A percentile compares a stretch with the other conserved stretches of the same genome.
Conservation (phyloP, 2,329 filamentous ascomycete species). For the Hypoxylon sp. region DNA sequence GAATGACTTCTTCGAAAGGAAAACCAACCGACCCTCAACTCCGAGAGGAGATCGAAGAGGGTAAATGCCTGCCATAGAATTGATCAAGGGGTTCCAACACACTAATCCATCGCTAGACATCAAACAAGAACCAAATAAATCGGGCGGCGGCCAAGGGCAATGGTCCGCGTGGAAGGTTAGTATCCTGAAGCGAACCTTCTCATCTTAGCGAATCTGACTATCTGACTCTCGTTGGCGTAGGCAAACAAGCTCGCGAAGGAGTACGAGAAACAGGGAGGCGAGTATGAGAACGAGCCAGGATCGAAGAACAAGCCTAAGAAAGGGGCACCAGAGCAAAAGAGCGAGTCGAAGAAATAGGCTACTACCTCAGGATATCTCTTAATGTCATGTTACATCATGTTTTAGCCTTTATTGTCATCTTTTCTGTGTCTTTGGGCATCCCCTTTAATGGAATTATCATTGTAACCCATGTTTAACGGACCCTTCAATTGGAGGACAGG, state of each 20-base stretch:
- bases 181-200: background rate
- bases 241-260: slow-evolving; percentile 51
- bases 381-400: no score
- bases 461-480: background rate
- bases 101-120: slow-evolving; percentile 46
- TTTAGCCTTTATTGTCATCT: no score
- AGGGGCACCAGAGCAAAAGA: slow-evolving; percentile 25
- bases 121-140: slow-evolving; percentile 53
- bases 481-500: background rate
- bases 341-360: background rate
- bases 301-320: slow-evolving; percentile 50
- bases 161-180: slow-evolving; percentile 51
- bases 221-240: slow-evolving; percentile 24
- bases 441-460: background rate
- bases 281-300: slow-evolving; percentile 51
- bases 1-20: slow-evolving; percentile 52
- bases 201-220: background rate
- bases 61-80: slow-evolving; percentile 30
- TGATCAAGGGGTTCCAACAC: background rate
- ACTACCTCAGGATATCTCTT: no score
- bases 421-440: background rate
- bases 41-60: slow-evolving; percentile 51
- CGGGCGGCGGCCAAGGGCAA: slow-evolving; percentile 50
- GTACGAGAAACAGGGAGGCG: slow-evolving; percentile 53
- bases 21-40: slow-evolving; percentile 52